phyloP scores from a whole-genome alignment of 164 flowering plant species.

The Vitis labrusca region DNA sequence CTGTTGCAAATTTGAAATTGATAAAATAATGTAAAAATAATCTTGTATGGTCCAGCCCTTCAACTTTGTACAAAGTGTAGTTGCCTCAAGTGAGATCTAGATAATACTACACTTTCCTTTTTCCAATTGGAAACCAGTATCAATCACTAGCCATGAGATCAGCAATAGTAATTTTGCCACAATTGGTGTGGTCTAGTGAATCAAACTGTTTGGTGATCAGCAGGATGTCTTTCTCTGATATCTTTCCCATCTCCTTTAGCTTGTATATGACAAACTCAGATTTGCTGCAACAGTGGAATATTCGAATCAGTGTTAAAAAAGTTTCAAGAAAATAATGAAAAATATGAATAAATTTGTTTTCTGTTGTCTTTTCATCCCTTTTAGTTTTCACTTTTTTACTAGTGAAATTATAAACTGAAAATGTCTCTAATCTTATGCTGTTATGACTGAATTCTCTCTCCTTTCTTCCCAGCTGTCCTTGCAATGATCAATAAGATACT shows the following conservation, averaged over 20 bases:
- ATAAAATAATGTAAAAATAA: too few species aligned
- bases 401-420: too few species aligned
- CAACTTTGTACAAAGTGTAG: neutral
- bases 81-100: neutral
- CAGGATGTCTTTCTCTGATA: conserved; percentile 44
- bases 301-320: neutral
- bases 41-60: neutral
- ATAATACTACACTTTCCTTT: neutral
- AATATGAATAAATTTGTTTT: too few species aligned
- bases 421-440: neutral
- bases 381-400: neutral
- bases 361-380: neutral
- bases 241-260: conserved; percentile 66
- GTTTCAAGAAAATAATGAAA: neutral
- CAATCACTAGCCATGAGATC: conserved; percentile 40
- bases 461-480: too few species aligned
- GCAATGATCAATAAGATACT: neutral
- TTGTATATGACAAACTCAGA: conserved; percentile 57
- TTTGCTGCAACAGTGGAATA: conserved; percentile 39
- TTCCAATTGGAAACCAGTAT: neutral
- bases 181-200: conserved; percentile 34
- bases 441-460: neutral
- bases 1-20: neutral
- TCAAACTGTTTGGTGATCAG: conserved; percentile 53
- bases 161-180: conserved; percentile 49